These are phyloP conservation scores for Termitomyces sp. DNA, from an alignment of 768 basidiomycete species.

Conservation along the genomic window DNA sequence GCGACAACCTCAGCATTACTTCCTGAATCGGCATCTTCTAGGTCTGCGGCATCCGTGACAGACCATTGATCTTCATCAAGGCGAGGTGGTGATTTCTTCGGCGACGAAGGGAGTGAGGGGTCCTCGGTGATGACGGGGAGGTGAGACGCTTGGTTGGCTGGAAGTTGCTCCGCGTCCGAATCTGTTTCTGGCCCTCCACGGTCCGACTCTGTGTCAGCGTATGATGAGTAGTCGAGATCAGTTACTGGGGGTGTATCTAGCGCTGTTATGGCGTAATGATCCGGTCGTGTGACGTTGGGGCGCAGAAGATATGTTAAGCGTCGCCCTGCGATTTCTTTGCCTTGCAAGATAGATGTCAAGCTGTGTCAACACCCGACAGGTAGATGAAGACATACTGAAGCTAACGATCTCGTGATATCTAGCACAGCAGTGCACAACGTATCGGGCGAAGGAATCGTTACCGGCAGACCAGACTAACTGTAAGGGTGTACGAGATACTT, in stretches of 20 bases:
- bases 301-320: conserved; percentile 79
- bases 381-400: conserved; percentile 53
- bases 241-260: conserved; percentile 73
- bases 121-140: conserved; percentile 23
- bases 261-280: conserved; percentile 32
- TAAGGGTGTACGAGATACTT: conserved; percentile 59
- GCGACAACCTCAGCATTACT: conserved; percentile 23
- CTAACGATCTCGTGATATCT: conserved; percentile 76
- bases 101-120: conserved; percentile 2
- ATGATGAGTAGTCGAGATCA: conserved; percentile 55
- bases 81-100: neutral
- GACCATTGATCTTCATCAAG: conserved; percentile 29
- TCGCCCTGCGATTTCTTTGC: conserved; percentile 52
- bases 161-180: conserved; percentile 42
- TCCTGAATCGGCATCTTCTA: conserved; percentile 23
- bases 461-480: conserved; percentile 70
- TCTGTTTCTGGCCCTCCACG: conserved; percentile 41
- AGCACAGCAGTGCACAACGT: conserved; percentile 79
- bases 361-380: neutral
- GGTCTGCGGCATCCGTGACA: conserved; percentile 24
- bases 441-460: conserved; percentile 71
- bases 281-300: conserved; percentile 65
- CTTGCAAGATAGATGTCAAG: conserved; percentile 20
- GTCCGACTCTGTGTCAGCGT: conserved; percentile 46
- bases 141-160: conserved; percentile 21